Percentiles rank a stretch among this genome's conserved stretches.
phyloP scores from a whole-genome alignment of 495 filamentous ascomycete species.

The Evansstolkia leycettana region DNA sequence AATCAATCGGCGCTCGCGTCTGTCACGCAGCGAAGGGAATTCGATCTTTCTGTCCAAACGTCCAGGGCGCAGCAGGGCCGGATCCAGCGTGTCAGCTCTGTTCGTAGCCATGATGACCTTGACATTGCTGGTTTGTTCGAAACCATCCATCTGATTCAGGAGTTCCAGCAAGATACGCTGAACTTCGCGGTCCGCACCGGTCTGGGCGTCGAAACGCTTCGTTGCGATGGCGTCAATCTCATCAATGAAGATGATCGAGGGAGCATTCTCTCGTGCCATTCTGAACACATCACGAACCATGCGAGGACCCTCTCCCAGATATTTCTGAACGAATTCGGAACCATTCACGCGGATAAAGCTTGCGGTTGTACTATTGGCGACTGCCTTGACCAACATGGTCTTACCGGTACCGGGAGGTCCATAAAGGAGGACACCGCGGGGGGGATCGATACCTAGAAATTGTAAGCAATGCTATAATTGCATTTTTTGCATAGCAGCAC shows the following conservation, averaged over 20 bases:
- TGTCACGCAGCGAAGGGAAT: constrained; percentile 82
- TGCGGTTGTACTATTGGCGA: constrained; percentile 95
- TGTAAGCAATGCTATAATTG: constrained; percentile 12
- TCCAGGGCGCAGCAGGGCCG: constrained; percentile 84
- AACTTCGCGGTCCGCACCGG: constrained; percentile 92
- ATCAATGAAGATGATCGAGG: constrained; percentile 98
- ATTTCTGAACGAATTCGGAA: constrained; percentile 98
- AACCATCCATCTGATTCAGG: constrained; percentile 99
- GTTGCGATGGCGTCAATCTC: constrained; percentile 98
- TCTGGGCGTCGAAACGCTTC: constrained; percentile 97
- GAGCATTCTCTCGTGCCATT: constrained; percentile 97
- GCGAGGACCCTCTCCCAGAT: constrained; percentile 90
- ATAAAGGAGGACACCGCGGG: constrained; percentile 89
- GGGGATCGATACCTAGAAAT: constrained; percentile 75
- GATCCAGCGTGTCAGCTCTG: constrained; percentile 91
- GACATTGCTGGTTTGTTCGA: constrained; percentile 96
- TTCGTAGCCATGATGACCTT: constrained; percentile 99
- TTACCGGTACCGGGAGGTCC: constrained; percentile 96
- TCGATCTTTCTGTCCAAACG: constrained; percentile 97
- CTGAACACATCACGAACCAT: constrained; percentile 99
- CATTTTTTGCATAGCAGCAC: background rate
- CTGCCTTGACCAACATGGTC: constrained; percentile 97
- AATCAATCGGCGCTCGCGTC: constrained; percentile 87
- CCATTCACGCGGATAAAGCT: constrained; percentile 97
- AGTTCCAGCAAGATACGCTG: constrained; percentile 95